Percentiles rank a stretch among this genome's conserved stretches.
Evolutionary conservation across 352 stramenopile species (phyloP).

Genomic region (Phytopythium boreale): DNA sequence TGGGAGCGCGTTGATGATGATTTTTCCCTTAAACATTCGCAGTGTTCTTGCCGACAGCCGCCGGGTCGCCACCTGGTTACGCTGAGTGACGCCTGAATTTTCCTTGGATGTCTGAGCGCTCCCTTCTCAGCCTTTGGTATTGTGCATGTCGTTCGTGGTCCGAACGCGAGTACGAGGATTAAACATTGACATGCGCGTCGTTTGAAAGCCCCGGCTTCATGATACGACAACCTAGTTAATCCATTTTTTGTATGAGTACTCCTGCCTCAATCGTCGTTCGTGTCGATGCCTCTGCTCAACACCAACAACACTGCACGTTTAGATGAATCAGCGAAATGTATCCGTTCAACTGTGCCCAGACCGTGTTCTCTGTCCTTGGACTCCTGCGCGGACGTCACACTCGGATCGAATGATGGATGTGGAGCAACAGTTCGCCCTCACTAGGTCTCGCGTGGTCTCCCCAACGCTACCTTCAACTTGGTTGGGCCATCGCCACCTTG

Average conservation of each 20-base stretch:
- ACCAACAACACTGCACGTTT: too few relatives aligned
- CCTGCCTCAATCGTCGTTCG: neutral
- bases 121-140: neutral
- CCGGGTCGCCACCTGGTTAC: constrained; percentile 53
- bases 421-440: too few relatives aligned
- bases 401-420: too few relatives aligned
- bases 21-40: constrained; percentile 83
- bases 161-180: constrained; percentile 47
- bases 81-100: constrained; percentile 62
- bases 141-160: constrained; percentile 4
- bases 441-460: too few relatives aligned
- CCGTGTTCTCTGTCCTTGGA: neutral
- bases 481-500: too few relatives aligned
- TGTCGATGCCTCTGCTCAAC: neutral
- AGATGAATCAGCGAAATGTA: too few relatives aligned
- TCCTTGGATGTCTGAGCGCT: constrained; percentile 61
- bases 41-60: constrained; percentile 79
- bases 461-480: too few relatives aligned
- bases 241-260: constrained; percentile 77
- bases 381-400: too few relatives aligned
- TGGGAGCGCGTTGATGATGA: constrained; percentile 71
- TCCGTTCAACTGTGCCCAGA: too few relatives aligned
- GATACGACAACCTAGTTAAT: constrained; percentile 84
- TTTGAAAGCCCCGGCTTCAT: constrained; percentile 69
- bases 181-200: constrained; percentile 76